Base-by-base conservation (phyloP, 805 yeast genomes). In the Pichia thaimueangensis region DNA sequence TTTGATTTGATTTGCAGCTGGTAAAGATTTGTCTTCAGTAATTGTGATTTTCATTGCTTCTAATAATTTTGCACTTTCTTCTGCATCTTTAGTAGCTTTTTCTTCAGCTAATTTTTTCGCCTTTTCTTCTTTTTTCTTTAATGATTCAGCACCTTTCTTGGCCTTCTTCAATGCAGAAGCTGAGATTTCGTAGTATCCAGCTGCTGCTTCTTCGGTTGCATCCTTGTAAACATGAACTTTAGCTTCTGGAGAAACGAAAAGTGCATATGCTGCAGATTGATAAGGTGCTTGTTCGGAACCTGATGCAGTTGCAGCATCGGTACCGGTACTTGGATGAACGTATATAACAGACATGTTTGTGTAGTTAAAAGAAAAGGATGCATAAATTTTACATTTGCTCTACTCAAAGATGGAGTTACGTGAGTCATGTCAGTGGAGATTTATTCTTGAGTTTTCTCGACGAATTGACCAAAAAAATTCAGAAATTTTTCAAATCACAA, bases 91-190 rank as follows among this genome's bases (percentile, higher is more conserved):
- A 42, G 72, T 68, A 37, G 74, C 66, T 52, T 68, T 63, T 50
- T 72, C 67, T 51, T 64, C 67, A 52, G 78, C 80, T 29, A 73
- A 78, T 51, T 72, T 69, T 50, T 76, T 76, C 36, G 76, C 77
- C 68, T 82, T 83, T 48, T 80, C 87, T 40, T 70, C 75, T 64
- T 81, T 84, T 70, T 89, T 91, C 67, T 78, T 86, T 50, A 93
- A 69, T 5, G 95, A 91, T 27, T 89, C 97, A 44, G 84, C 93
- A 47, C 96, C 97, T 64, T 93, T 93, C 65, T 86, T 86, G 55
- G 97, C 97, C 68, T 91, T 93, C 70, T 93, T 93, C 60, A 91
- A 68, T 6, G 96, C 97, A 41, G 94, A 80, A 5, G 96, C 87
- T 15, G 88, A 71, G 59, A 94, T 89, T 56, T 83, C 91, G 52